Base-by-base conservation (phyloP, 345 rosid genomes). In the Gossypium longicalyx region DNA sequence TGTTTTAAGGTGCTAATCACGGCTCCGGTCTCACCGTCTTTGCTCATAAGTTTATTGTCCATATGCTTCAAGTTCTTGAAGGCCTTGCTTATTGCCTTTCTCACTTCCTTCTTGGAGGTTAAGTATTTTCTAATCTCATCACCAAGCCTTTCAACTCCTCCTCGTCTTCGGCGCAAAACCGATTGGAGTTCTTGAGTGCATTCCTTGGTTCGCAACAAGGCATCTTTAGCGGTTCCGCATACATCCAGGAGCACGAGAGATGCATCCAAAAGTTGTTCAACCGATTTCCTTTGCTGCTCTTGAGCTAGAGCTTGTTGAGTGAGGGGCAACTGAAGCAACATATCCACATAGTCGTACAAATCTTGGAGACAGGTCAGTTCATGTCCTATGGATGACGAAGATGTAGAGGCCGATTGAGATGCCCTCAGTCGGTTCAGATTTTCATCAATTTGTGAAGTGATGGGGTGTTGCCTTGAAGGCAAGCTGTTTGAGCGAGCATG, bases 401-500 rank as follows among this genome's bases (percentile, higher is more conserved):
- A 61, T 61, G 66, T 61, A 29, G 66, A 61, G 38, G 41, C 59
- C 38, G 71, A 34, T 23, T 71, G 70, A 44, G 75, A 74, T 12
- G 80, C 51, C 62, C 78, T 84, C 74, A 80, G 72, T 77, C 78
- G 76, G 60, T 45, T 51, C 53, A 84, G 17, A 9, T 81, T 77
- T 62, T 80, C 81, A 23, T 79, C 77, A 5, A 83, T 23, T 51
- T 84, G 60, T 45, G 85, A 74, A 19, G 73, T 52, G 22, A 78
- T 34, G 19, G 86, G 85, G 62, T 86, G 82, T 48, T 76, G 70
- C 56, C 76, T 80, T 2, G 82, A 69, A 9, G 84, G 87, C 63
- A 83, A 73, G 49, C 87, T 83, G 69, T 84, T 79, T 3, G 86
- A 83, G 23, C 85, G 78, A 72, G 75, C 19, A 17, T 82, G 89